These are phyloP conservation scores for Capsicum rhomboideum DNA, from an alignment of 257 asterid species.

Conservation along the genomic window DNA sequence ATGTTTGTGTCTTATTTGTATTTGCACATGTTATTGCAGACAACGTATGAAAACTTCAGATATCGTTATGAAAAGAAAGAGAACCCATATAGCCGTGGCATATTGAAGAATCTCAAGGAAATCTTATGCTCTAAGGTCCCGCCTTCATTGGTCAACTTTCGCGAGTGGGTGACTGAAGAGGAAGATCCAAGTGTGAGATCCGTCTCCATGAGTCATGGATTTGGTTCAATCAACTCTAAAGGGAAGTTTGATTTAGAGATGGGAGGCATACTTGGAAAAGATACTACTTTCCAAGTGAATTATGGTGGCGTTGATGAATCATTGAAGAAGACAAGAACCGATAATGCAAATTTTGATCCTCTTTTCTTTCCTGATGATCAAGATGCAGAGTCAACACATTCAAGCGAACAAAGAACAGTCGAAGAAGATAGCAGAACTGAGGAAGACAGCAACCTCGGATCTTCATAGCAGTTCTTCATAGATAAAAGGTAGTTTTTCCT, in stretches of 20 bases:
- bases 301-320: slow-evolving; percentile 42
- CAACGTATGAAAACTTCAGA: slow-evolving; percentile 82
- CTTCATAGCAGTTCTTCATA: slow-evolving; percentile 24
- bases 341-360: slow-evolving; percentile 16
- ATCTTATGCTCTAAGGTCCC: slow-evolving; percentile 39
- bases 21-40: slow-evolving; percentile 33
- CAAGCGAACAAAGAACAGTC: slow-evolving; percentile 2
- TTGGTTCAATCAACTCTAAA: slow-evolving; percentile 28
- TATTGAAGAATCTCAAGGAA: slow-evolving; percentile 51
- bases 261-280: slow-evolving; percentile 38
- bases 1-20: background rate
- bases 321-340: slow-evolving; percentile 33
- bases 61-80: slow-evolving; percentile 78
- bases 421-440: slow-evolving; percentile 39
- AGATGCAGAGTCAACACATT: background rate
- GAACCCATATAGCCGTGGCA: slow-evolving; percentile 62
- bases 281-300: slow-evolving; percentile 45
- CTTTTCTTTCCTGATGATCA: slow-evolving; percentile 22
- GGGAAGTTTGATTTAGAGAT: slow-evolving; percentile 49
- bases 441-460: slow-evolving; percentile 25
- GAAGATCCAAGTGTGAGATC: slow-evolving; percentile 36
- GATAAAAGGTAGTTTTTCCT: slow-evolving; percentile 21
- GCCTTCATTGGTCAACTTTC: slow-evolving; percentile 53
- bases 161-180: slow-evolving; percentile 61
- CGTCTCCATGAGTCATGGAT: slow-evolving; percentile 36